Base-by-base conservation (phyloP, 73 alveolate species). In the Paramecium sonneborni region DNA sequence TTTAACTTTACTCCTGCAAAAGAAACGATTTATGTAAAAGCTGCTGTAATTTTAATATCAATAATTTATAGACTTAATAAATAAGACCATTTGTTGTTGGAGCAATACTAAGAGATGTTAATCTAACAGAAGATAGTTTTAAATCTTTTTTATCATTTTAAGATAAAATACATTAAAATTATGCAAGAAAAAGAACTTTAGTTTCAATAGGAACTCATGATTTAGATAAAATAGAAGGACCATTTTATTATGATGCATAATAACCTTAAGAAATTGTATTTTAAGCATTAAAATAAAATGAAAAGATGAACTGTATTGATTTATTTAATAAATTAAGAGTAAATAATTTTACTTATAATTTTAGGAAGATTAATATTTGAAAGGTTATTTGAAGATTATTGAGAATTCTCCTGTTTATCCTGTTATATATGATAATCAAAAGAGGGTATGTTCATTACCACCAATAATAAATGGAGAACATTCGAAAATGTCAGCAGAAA, bases 401-500 rank as follows among this genome's bases (percentile, higher is more conserved):
- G 97, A 96, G 84, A 97, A 94, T 92, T 95, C 98, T 88, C 99
- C 99, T 20, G 97, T 93, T 57, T 98, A 96, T 94, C 99, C 99
- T 18, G 98, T 98, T 79, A 97, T 97, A 95, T 95, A 68, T 34
- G 99, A 98, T 93, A 93, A 96, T 43, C 90, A 96, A 56, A 96
- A 98, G 9, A 95, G 96, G 82, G 99, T 98, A 20, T 95, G 98
- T 79, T 98, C 99, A 23, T 94, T 99, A 76, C 99, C 99, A 8
- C 99, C 99, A 44, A 98, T 99, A 55, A 99, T 98, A 92, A 99
- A 99, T 94, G 98, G 99, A 79, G 99, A 98, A 37, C 99, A 98
- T 92, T 97, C 99, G 26, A 98, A 98, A 94, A 98, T 99, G 95
- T 94, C 99, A 23, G 88, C 93, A 58, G 96, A 96, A 90, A 99